Evolutionary conservation across 2,329 filamentous ascomycete genomes (phyloP), one percentile per base, ranked within the genome.

Genomic region (Venturia aucupariae): DNA sequence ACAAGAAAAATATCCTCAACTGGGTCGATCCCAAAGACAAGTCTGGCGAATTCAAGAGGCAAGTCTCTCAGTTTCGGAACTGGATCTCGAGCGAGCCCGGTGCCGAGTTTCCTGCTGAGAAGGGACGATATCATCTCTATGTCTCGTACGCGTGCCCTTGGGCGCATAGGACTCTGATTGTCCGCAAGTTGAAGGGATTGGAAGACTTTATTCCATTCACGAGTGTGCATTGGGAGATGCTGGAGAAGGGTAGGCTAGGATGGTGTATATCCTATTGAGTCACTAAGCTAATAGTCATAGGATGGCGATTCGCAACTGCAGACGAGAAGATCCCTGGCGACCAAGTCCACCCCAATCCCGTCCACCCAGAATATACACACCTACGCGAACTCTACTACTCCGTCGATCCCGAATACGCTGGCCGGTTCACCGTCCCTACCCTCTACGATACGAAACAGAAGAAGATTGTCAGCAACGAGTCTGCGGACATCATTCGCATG

Each of bases 141-240:
- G 88, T 96, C 69, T 93, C 89, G 71, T 96, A 96, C 76, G 92
- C 92, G 7, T 97, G 92, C 76, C 92, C 92, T 4, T 97, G 92
- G 92, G 92, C 93, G 5, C 90, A 91, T 72, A 87, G 94, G 54
- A 88, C 91, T 0, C 81, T 97, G 68, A 96, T 97, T 69, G 89
- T 90, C 2, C 84, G 93, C 65, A 88, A 91, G 74, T 83, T 99
- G 71, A 99, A 97, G 80, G 94, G 93, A 0, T 82, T 99, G 0
- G 90, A 97, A 70, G 88, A 95, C 65, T 83, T 94, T 68, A 87
- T 99, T 69, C 79, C 84, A 6, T 81, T 85, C 66, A 94, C 90
- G 0, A 86, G 85, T n/a, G 92, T 97, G 63, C 92, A 97, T 77
- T 97, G 92, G 93, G 88, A 96, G 71, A 86, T 97, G 79, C 86